These are phyloP conservation scores for Lactifluus piperatus DNA, from an alignment of 768 basidiomycete genomes.

Conservation along the genomic window DNA sequence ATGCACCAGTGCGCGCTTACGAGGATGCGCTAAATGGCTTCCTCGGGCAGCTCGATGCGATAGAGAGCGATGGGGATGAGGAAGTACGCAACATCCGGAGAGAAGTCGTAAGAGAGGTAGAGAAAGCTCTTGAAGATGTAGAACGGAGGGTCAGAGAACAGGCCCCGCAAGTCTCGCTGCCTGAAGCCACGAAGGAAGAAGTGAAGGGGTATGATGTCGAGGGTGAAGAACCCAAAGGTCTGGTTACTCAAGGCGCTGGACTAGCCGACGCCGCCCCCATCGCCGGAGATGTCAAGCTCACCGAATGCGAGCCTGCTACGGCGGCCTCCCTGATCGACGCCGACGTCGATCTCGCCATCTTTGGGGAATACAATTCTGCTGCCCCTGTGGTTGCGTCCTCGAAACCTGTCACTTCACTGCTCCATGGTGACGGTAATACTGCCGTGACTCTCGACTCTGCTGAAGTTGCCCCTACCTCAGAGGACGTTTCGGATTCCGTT, in stretches of 20 bases:
- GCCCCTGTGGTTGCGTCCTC: background rate
- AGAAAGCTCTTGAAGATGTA: constrained; percentile 46
- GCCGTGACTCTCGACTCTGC: background rate
- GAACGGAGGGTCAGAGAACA: constrained; percentile 27
- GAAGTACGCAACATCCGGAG: constrained; percentile 44
- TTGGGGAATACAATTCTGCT: background rate
- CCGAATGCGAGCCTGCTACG: background rate
- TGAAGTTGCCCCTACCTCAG: background rate
- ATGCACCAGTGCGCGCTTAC: constrained; percentile 54
- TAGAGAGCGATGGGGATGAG: constrained; percentile 55
- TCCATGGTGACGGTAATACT: too few species aligned
- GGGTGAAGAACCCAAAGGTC: background rate
- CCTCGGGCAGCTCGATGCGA: constrained; percentile 54
- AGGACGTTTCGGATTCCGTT: background rate
- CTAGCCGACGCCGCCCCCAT: background rate
- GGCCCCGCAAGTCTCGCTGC: background rate
- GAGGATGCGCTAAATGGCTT: constrained; percentile 51
- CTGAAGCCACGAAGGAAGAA: background rate
- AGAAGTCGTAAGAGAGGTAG: constrained; percentile 47
- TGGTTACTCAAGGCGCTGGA: background rate
- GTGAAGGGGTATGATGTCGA: background rate
- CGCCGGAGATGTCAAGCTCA: background rate
- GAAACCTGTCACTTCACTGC: background rate
- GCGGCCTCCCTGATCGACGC: background rate
- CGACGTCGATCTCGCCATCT: background rate